These are phyloP conservation scores for Gymnopus androsaceus DNA, from an alignment of 1,284 basidiomycete genomes.

Conservation along the genomic window DNA sequence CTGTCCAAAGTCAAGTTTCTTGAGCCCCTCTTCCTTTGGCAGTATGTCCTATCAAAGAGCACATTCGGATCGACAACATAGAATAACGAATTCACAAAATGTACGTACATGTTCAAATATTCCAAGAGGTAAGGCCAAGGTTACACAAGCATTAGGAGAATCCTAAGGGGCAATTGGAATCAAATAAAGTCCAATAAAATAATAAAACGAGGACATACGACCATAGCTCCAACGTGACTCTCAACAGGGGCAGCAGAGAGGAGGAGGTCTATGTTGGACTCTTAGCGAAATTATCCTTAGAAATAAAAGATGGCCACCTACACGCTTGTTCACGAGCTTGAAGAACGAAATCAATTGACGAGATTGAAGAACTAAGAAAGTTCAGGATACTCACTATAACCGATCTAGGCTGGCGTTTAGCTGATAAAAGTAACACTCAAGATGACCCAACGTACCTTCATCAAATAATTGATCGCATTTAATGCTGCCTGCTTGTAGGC, in stretches of 20 bases:
- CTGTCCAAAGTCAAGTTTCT: constrained; percentile 60
- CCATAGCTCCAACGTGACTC: constrained; percentile 73
- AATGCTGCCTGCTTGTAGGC: constrained; percentile 81
- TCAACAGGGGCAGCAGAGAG: constrained; percentile 78
- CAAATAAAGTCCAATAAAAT: neutral
- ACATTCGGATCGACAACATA: neutral
- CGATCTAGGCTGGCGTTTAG: constrained; percentile 41
- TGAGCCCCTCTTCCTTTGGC: constrained; percentile 61
- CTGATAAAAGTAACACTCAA: neutral
- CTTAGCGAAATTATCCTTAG: too few relatives aligned
- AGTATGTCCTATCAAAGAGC: constrained; percentile 59
- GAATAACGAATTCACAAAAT: too few relatives aligned
- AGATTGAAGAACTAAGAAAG: neutral
- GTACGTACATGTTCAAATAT: constrained; percentile 68
- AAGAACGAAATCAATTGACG: neutral
- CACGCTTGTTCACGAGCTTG: constrained; percentile 73
- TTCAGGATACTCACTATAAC: constrained; percentile 56
- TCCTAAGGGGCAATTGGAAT: constrained; percentile 42
- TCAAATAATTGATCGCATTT: constrained; percentile 74
- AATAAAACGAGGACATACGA: constrained; percentile 43
- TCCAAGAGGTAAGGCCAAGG: constrained; percentile 66
- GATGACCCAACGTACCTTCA: constrained; percentile 51
- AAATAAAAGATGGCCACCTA: constrained; percentile 41
- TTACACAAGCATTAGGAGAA: constrained; percentile 78
- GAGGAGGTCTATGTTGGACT: constrained; percentile 55